Conservation (phyloP, 2,329 filamentous ascomycete genomes). For the Diaporthe amygdali region DNA sequence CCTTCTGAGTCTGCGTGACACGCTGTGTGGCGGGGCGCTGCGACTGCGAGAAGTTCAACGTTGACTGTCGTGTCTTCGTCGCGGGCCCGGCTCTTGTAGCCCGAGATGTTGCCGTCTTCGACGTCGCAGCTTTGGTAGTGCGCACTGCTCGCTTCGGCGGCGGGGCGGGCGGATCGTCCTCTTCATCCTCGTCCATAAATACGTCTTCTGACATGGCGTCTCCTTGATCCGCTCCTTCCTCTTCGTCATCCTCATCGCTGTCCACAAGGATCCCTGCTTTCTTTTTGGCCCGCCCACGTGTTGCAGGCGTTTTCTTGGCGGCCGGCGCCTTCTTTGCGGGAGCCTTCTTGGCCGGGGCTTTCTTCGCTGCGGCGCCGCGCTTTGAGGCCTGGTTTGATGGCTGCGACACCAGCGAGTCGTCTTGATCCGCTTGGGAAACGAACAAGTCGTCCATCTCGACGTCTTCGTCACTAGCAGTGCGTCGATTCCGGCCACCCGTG, state of each 20-base stretch:
- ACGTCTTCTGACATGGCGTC: slow-evolving; percentile 35
- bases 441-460: slow-evolving; percentile 51
- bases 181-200: slow-evolving; percentile 40
- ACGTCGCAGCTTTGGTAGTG: slow-evolving; percentile 28
- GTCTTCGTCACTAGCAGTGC: slow-evolving; percentile 53
- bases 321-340: slow-evolving; percentile 43
- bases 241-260: slow-evolving; percentile 43
- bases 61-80: slow-evolving; percentile 45
- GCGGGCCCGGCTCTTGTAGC: slow-evolving; percentile 32
- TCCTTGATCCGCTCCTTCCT: slow-evolving; percentile 31
- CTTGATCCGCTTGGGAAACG: slow-evolving; percentile 47
- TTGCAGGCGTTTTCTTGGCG: slow-evolving; percentile 50
- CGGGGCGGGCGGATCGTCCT: slow-evolving; percentile 39
- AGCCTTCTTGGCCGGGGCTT: slow-evolving; percentile 35
- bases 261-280: slow-evolving; percentile 42
- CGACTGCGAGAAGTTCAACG: slow-evolving; percentile 53
- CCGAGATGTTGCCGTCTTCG: slow-evolving; percentile 37
- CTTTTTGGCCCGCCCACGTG: slow-evolving; percentile 49
- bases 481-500: slow-evolving; percentile 37
- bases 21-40: slow-evolving; percentile 32
- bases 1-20: slow-evolving; percentile 49
- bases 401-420: slow-evolving; percentile 49
- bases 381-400: slow-evolving; percentile 35
- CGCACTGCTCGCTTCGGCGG: slow-evolving; percentile 41
- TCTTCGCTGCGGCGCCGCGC: slow-evolving; percentile 36